Evolutionary conservation across 768 basidiomycete genomes (phyloP).

Genomic region (Brasilioporus rufonigricans): DNA sequence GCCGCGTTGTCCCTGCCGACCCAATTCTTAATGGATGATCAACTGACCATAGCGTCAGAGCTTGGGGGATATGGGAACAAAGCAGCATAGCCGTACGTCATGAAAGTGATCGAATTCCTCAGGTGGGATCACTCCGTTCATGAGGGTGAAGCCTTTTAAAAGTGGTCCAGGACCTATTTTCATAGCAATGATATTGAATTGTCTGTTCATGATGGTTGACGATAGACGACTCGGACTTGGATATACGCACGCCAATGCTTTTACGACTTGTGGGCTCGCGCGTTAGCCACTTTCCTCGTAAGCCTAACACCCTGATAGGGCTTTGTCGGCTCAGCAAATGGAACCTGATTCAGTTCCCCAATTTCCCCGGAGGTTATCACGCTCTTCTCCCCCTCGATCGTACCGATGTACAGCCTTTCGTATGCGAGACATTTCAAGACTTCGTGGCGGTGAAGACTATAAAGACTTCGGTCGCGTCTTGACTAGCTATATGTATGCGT

Average conservation of each 20-base stretch:
- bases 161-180: slow-evolving; percentile 75
- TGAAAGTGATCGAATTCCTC: slow-evolving; percentile 83
- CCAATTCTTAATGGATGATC: slow-evolving; percentile 76
- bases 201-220: slow-evolving; percentile 21
- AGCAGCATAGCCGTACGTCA: slow-evolving; percentile 44
- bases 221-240: neutral
- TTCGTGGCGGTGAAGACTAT: slow-evolving; percentile 72
- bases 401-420: slow-evolving; percentile 34
- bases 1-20: slow-evolving; percentile 66
- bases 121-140: slow-evolving; percentile 37
- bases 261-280: slow-evolving; percentile 45
- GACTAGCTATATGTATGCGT: slow-evolving; percentile 56
- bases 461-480: slow-evolving; percentile 82
- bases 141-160: slow-evolving; percentile 71
- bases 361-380: slow-evolving; percentile 43
- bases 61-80: neutral
- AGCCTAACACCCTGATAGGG: too few relatives aligned
- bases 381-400: slow-evolving; percentile 56
- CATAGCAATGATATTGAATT: slow-evolving; percentile 44
- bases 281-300: slow-evolving; percentile 60
- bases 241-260: slow-evolving; percentile 49
- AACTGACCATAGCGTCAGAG: slow-evolving; percentile 39
- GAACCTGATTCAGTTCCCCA: slow-evolving; percentile 64
- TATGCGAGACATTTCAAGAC: slow-evolving; percentile 56
- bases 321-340: slow-evolving; percentile 81